phyloP scores from a whole-genome alignment of 169 alveolate species.

The Cryptosporidium meleagridis region DNA sequence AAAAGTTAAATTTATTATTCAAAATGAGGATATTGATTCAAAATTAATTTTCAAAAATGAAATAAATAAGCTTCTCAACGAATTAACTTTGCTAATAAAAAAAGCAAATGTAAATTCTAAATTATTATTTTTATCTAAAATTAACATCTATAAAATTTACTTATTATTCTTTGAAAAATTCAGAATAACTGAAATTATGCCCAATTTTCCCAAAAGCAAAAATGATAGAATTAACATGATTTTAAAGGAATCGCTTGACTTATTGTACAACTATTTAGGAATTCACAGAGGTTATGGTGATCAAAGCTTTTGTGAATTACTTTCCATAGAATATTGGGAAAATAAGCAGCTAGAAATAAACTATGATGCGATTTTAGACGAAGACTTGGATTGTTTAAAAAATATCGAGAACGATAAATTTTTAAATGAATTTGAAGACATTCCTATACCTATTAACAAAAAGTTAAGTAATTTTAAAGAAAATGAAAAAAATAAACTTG shows the following conservation, averaged over 20 bases:
- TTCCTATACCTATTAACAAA: constrained; percentile 1
- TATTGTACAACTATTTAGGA: neutral
- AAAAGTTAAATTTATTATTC: neutral
- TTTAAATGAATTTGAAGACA: neutral
- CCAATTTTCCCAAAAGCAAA: neutral
- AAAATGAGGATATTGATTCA: neutral
- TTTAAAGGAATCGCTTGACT: neutral
- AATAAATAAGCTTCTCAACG: neutral
- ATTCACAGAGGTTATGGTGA: neutral
- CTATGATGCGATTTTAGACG: neutral
- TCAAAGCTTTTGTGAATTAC: neutral
- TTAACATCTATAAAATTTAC: neutral
- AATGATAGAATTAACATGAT: neutral
- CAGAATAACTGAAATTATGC: neutral
- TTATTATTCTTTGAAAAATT: neutral
- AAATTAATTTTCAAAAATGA: neutral
- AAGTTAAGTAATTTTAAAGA: neutral
- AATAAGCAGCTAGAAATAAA: neutral
- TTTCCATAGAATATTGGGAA: neutral
- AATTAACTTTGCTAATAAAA: neutral
- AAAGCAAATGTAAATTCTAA: neutral
- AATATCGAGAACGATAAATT: neutral
- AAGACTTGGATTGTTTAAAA: no score
- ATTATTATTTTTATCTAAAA: neutral
- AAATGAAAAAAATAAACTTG: neutral